Percentiles rank a stretch among this genome's conserved stretches.
phyloP scores from a whole-genome alignment of 2,329 filamentous ascomycete species.

The Alternaria sp. region DNA sequence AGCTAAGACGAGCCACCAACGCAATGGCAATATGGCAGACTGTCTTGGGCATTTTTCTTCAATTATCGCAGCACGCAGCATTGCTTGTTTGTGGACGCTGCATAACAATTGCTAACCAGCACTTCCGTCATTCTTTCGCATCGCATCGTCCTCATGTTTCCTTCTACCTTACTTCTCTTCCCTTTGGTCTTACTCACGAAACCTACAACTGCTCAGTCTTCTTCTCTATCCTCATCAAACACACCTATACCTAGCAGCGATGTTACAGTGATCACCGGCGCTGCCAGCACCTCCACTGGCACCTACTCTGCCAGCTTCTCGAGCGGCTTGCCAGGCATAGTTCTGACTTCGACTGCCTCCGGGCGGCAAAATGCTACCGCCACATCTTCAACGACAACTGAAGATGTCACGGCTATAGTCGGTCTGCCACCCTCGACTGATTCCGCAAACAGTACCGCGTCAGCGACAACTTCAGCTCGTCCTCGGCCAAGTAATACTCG shows the following conservation, averaged over 20 bases:
- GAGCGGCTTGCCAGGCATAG: slow-evolving; percentile 4
- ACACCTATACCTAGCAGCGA: slow-evolving; percentile 21
- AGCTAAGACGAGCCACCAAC: slow-evolving; percentile 5
- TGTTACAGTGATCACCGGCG: background rate
- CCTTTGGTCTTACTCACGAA: slow-evolving; percentile 13
- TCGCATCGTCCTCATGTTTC: slow-evolving; percentile 22
- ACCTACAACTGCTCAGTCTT: slow-evolving; percentile 25
- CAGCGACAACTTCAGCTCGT: slow-evolving; percentile 17
- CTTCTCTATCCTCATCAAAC: slow-evolving; percentile 7
- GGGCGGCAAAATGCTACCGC: slow-evolving; percentile 23
- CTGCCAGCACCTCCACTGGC: background rate
- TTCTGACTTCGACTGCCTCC: slow-evolving; percentile 13
- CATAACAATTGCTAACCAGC: slow-evolving; percentile 1
- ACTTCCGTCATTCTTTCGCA: slow-evolving; percentile 20
- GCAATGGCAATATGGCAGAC: background rate
- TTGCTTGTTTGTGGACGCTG: background rate
- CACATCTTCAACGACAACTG: slow-evolving; percentile 17
- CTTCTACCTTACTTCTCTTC: slow-evolving; percentile 11
- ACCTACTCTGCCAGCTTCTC: background rate
- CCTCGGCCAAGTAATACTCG: slow-evolving; percentile 37
- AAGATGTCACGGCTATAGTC: slow-evolving; percentile 30
- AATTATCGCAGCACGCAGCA: background rate
- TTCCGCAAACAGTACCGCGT: slow-evolving; percentile 18
- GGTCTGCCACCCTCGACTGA: slow-evolving; percentile 19
- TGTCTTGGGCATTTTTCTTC: background rate